A percentile compares a stretch with the other conserved stretches of the same genome.
These are phyloP conservation scores for Pisolithus orientalis DNA, from an alignment of 768 basidiomycete species.

Conservation along the genomic window DNA sequence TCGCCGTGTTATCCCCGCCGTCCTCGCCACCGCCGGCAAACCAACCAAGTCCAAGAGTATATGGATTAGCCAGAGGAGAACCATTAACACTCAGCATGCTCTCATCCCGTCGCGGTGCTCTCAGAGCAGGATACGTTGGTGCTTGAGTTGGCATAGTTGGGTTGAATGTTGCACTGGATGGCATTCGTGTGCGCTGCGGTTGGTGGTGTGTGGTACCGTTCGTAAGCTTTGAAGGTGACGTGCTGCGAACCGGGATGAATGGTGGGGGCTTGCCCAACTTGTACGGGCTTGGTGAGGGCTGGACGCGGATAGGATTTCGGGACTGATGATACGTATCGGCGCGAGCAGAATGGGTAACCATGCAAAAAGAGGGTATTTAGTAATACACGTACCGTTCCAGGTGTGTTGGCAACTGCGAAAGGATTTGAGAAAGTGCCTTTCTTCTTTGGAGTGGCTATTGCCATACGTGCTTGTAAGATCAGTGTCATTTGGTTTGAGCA, in stretches of 20 bases:
- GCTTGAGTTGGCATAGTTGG: slow-evolving; percentile 47
- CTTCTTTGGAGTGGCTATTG: slow-evolving; percentile 48
- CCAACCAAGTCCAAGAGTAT: slow-evolving; percentile 59
- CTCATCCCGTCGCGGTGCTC: slow-evolving; percentile 69
- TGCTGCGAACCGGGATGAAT: slow-evolving; percentile 33
- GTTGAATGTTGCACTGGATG: slow-evolving; percentile 67
- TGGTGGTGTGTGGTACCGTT: slow-evolving; percentile 15
- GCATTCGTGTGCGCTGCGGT: slow-evolving; percentile 33
- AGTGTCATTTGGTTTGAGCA: slow-evolving; percentile 3
- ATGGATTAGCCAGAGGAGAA: slow-evolving; percentile 76
- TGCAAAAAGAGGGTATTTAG: background rate
- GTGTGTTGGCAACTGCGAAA: slow-evolving; percentile 37
- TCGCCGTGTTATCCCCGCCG: slow-evolving; percentile 3
- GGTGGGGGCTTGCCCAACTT: slow-evolving; percentile 23
- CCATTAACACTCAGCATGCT: slow-evolving; percentile 78
- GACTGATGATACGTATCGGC: slow-evolving; percentile 22
- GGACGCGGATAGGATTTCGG: slow-evolving; percentile 23
- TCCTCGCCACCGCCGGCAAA: slow-evolving; percentile 36
- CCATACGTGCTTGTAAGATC: slow-evolving; percentile 34
- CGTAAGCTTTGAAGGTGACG: slow-evolving; percentile 46
- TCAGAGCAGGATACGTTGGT: slow-evolving; percentile 40
- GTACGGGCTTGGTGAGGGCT: slow-evolving; percentile 30
- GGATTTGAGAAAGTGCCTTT: slow-evolving; percentile 44
- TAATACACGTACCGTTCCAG: slow-evolving; percentile 30
- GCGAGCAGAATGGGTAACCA: background rate